A percentile compares a stretch with the other conserved stretches of the same genome.
Evolutionary conservation across 2,329 filamentous ascomycete species (phyloP).

Genomic region (Daldinia sp.): DNA sequence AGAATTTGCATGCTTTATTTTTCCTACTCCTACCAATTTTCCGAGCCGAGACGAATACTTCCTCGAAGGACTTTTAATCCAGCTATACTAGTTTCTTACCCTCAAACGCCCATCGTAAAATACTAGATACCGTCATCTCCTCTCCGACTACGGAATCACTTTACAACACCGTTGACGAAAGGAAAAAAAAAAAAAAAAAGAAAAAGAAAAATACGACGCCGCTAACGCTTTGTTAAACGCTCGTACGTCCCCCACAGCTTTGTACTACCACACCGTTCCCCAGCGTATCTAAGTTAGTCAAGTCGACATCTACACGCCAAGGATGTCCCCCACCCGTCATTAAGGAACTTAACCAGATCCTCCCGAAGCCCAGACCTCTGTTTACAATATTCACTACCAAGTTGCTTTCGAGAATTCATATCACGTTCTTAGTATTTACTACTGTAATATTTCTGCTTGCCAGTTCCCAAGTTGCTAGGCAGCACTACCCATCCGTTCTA

Average conservation of each 20-base stretch:
- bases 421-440: constrained; percentile 22
- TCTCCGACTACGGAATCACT: constrained; percentile 31
- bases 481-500: constrained; percentile 11
- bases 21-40: constrained; percentile 29
- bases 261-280: constrained; percentile 44
- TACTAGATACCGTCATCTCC: constrained; percentile 17
- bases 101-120: constrained; percentile 8
- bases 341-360: constrained; percentile 29
- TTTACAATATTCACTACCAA: constrained; percentile 26
- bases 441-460: constrained; percentile 27
- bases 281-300: constrained; percentile 32
- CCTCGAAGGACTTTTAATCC: constrained; percentile 11
- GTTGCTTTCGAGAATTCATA: constrained; percentile 17
- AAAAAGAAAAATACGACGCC: constrained; percentile 33
- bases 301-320: constrained; percentile 36
- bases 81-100: constrained; percentile 13
- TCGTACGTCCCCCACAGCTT: constrained; percentile 29
- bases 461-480: constrained; percentile 15
- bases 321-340: constrained; percentile 34
- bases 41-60: constrained; percentile 20
- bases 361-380: constrained; percentile 29
- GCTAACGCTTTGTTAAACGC: constrained; percentile 44
- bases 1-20: constrained; percentile 22
- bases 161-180: constrained; percentile 35
- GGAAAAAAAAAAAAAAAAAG: constrained; percentile 29